Conservation (phyloP, 768 basidiomycete genomes). For the Termitomyces sp. region DNA sequence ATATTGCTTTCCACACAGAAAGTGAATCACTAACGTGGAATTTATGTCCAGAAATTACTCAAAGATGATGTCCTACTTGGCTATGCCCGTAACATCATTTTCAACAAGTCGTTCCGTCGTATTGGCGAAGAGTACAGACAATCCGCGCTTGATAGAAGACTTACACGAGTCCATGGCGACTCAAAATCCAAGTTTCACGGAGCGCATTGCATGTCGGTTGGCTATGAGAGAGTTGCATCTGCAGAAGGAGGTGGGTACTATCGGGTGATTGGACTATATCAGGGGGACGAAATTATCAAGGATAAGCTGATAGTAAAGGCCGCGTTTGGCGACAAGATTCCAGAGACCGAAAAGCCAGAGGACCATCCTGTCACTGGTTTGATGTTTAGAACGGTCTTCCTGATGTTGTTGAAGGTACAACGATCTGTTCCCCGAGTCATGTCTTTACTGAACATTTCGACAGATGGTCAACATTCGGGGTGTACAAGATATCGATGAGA, state of each 20-base stretch:
- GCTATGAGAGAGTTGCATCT: not conserved
- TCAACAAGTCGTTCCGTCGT: not conserved
- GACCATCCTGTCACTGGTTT: too few species aligned
- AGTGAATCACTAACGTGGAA: not conserved
- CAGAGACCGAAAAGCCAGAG: too few species aligned
- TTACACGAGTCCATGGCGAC: not conserved
- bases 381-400: too few species aligned
- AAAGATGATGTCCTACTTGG: not conserved
- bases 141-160: accelerated
- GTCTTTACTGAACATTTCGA: too few species aligned
- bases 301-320: too few species aligned
- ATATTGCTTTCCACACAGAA: not conserved
- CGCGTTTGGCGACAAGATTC: too few species aligned
- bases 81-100: not conserved
- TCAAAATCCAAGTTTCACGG: not conserved
- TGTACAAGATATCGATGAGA: too few species aligned
- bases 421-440: too few species aligned
- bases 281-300: too few species aligned
- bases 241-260: not conserved
- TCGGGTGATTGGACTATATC: not conserved
- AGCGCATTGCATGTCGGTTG: not conserved
- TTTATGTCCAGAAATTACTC: not conserved
- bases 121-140: not conserved
- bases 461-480: too few species aligned
- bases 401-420: too few species aligned